These are phyloP conservation scores for Cryphonectria naterciae DNA, from an alignment of 2,329 filamentous ascomycete species.

Conservation along the genomic window DNA sequence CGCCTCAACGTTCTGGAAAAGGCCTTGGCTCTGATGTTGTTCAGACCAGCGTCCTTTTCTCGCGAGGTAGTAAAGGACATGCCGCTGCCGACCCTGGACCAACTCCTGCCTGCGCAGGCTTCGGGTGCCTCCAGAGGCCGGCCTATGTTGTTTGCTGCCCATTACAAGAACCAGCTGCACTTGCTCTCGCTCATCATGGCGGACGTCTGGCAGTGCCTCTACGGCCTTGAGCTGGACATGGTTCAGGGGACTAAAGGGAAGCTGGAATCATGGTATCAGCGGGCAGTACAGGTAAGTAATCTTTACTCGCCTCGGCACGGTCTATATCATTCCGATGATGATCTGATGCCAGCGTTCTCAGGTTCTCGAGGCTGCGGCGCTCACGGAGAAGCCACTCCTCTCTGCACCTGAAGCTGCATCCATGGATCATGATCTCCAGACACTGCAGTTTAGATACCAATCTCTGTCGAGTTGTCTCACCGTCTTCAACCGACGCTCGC, in stretches of 20 bases:
- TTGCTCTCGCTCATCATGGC: slow-evolving; percentile 4
- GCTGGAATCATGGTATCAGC: slow-evolving; percentile 4
- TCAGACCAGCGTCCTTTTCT: slow-evolving; percentile 10
- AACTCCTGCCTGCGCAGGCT: slow-evolving; percentile 7
- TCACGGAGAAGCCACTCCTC: slow-evolving; percentile 17
- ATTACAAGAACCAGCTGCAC: slow-evolving; percentile 15
- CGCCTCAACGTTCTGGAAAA: slow-evolving; percentile 21
- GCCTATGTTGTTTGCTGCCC: neutral
- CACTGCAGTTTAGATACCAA: slow-evolving; percentile 7
- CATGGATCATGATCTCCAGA: slow-evolving; percentile 9
- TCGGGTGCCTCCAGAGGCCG: neutral
- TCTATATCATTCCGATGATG: neutral
- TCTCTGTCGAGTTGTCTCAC: slow-evolving; percentile 6
- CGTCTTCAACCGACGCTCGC: neutral
- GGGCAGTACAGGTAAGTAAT: neutral
- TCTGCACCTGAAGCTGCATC: neutral
- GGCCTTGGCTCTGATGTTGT: slow-evolving; percentile 10
- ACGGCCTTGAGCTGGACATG: neutral
- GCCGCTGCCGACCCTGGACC: slow-evolving; percentile 6
- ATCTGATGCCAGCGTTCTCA: neutral
- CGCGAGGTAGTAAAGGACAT: slow-evolving; percentile 3
- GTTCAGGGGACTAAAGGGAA: neutral
- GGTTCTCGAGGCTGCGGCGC: slow-evolving; percentile 21
- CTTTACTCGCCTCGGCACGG: neutral
- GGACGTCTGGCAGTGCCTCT: slow-evolving; percentile 10